Base-by-base conservation (phyloP, 345 rosid genomes). In the Dipteronia dyeriana region DNA sequence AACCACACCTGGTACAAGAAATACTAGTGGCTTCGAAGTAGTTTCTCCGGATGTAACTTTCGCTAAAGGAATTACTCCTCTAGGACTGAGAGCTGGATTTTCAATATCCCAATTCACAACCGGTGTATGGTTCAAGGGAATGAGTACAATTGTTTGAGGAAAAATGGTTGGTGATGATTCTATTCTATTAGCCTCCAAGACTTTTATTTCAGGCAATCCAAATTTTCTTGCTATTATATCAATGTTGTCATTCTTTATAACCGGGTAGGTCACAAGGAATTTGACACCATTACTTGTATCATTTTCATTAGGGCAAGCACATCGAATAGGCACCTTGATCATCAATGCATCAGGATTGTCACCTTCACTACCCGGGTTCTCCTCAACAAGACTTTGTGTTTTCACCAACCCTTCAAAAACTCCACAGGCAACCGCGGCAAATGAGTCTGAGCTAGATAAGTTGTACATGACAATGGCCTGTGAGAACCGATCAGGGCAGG, bases 211-310 rank as follows among this genome's bases (percentile, higher is more conserved):
- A 4, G 67, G 25, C 5, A 79, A 45, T 22, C 69, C 75, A 69
- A 85, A 82, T 70, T 82, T 80, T 1, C 66, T 19, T 68, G 82
- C 85, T 10, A 82, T 78, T 39, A 75, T 26, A 19, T 54, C n/a
- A 7, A 63, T 39, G 10, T 64, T 1, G 23, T 82, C 87, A 9
- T 76, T 67, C 76, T 80, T 72, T 11, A 85, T 23, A 45, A 80
- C 64, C 4, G 87, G 85, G 22, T 85, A 82, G 16, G 87, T 82
- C 19, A 85, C 85, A 56, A 85, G 82, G 76, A 34, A 75, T 1
- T 73, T 68, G 10, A 82, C 79, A 13, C 82, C 85, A 47, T 75
- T 68, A 0, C 43, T 76, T 34, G 11, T 60, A 26, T 80, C 83
- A 29, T 77, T 31, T 22, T 47, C 26, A 68, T 13, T 39, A n/a